Evolutionary conservation across 2,329 filamentous ascomycete genomes (phyloP), one percentile per base, ranked within the genome.

Genomic region (Colletotrichum sp.): DNA sequence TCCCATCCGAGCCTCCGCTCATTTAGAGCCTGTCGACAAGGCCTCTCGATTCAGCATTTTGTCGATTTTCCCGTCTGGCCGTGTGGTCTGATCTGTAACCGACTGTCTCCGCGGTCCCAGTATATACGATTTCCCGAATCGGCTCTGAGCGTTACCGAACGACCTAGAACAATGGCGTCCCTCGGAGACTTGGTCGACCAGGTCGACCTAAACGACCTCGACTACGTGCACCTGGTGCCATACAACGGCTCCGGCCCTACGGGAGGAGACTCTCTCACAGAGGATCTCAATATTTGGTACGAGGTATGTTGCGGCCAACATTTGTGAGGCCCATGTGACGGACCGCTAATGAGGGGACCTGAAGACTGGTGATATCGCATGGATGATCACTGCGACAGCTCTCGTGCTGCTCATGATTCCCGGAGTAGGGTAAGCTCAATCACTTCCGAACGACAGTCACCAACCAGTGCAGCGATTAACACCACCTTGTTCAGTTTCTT

Each of bases 371-470:
- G 95, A 98, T 87, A 94, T 98, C 78, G 93, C 92, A 72, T 98
- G 94, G 94, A 92, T 98, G 86, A 92, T 98, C 80, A 94, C 92
- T 24, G 90, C 94, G 32, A 96, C 95, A 3, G 95, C 95, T 8
- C 90, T 98, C 69, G 95, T 98, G 68, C 87, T 98, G 80, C 92
- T 98, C 80, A 98, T 98, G 96, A 95, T 98, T 86, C 96, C 96
- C 4, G 96, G 96, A 79, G 95, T 98, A 80, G 96, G 95, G 75
- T 76, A 39, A 32, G 75, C 8, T 9, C 24, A 26, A 13, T 24
- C 8, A 16, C 8, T 34, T 49, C 21, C n/a, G 28, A 32, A 28
- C 30, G 15, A 21, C 49, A n/a, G 24, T 10, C 30, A 13, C 39
- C 21, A 36, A 13, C 39, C 21, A 36, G 28, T 15, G 21, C 18